Evolutionary conservation across 345 rosid species (phyloP), one percentile per base, ranked within the genome.

Genomic region (Carallia brachiata): DNA sequence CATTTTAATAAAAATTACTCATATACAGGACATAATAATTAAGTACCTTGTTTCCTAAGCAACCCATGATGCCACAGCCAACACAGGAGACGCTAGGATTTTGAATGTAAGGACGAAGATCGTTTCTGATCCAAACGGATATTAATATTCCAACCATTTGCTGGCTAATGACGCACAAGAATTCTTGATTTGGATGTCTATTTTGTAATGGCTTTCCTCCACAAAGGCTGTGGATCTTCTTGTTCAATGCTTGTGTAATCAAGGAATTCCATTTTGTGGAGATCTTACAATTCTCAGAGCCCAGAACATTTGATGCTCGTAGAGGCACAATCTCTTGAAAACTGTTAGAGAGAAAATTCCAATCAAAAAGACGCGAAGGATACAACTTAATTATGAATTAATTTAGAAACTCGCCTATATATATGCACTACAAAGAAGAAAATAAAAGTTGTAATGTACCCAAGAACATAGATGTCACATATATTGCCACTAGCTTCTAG

Each of bases 261-360:
- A 85, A 37, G 6, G 90, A 85, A 71, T 88, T 90, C 97, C 97
- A 90, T 77, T n/a, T 88, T 64, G 19, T 57, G 16, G 84, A 75
- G 30, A 85, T 77, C 57, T 84, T 80, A 40, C 57, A 67, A 62
- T 88, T 88, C 4, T 83, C 90, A 8, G 86, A 73, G 52, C 93
- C 97, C 53, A 88, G 61, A 39, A 90, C 88, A 78, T 80, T 87
- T 9, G 84, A 82, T 19, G 93, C 81, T 60, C 78, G 79, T 32
- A 90, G 86, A 37, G 93, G 97, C 69, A 90, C 93, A 40, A 88
- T 72, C 61, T 90, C 97, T 77, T 90, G 97, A 78, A 90, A 90
- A 80, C 97, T 90, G 61, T 44, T 4, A 12, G 34, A 44, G 10
- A 12, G 4, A 10, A 12, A 44, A 44, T 44, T 44, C 50, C 50